Evolutionary conservation across 257 asterid species (phyloP).

Genomic region (Sherardia arvensis): DNA sequence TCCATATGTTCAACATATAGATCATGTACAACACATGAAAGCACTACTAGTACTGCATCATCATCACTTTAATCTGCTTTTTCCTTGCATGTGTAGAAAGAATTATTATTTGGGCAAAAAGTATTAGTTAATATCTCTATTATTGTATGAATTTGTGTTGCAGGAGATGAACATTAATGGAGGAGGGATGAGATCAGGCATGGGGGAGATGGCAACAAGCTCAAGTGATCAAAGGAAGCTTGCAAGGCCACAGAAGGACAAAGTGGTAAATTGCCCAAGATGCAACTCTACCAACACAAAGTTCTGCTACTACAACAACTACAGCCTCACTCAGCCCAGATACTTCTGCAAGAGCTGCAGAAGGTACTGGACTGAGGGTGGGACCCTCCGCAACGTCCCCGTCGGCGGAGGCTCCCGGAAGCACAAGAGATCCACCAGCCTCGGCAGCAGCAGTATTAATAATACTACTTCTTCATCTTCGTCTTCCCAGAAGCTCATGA

Average conservation of each 20-base stretch:
- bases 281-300: conserved; percentile 70
- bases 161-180: conserved; percentile 39
- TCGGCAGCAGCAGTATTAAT: not conserved
- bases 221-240: conserved; percentile 25
- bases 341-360: conserved; percentile 77
- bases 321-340: conserved; percentile 74
- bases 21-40: conserved; percentile 8
- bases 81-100: conserved; percentile 1
- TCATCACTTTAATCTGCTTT: not conserved
- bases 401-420: conserved; percentile 74
- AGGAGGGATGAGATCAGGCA: conserved; percentile 26
- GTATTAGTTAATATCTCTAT: too few species aligned
- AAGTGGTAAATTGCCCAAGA: conserved; percentile 56
- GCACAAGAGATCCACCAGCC: conserved; percentile 29
- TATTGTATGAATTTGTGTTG: too few species aligned
- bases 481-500: conserved; percentile 11
- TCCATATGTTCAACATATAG: not conserved
- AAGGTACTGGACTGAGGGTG: conserved; percentile 87
- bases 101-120: not conserved
- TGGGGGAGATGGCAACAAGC: conserved; percentile 24
- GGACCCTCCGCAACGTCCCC: conserved; percentile 68
- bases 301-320: conserved; percentile 76
- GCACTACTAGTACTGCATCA: conserved; percentile 6
- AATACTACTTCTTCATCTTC: conserved; percentile 5
- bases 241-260: conserved; percentile 51